phyloP scores from a whole-genome alignment of 2,329 filamentous ascomycete genomes.

The Apiospora hydei region DNA sequence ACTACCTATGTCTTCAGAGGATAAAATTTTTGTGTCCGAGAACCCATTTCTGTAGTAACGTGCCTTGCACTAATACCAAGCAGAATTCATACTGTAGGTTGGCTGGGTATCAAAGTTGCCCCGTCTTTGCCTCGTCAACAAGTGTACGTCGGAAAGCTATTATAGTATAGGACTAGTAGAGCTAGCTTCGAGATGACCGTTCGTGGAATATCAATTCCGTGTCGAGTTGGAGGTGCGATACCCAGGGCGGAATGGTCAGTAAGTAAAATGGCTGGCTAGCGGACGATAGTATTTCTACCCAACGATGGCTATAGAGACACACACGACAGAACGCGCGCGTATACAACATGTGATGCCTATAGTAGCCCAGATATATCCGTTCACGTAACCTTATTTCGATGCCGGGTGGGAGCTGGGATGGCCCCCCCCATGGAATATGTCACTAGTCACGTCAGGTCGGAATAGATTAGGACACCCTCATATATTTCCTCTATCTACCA shows the following conservation, averaged over 20 bases:
- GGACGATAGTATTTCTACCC: too few species aligned
- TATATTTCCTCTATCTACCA: conserved; percentile 11
- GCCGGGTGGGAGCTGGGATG: not conserved
- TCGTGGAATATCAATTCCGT: not conserved
- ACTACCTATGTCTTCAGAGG: not conserved
- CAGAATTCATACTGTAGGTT: not conserved
- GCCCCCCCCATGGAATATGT: not conserved
- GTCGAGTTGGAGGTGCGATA: too few species aligned
- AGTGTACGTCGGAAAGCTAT: too few species aligned
- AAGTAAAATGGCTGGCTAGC: not conserved
- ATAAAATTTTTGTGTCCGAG: not conserved
- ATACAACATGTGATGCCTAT: not conserved
- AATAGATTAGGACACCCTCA: not conserved
- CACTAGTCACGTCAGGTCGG: not conserved
- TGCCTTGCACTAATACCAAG: not conserved
- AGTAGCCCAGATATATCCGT: not conserved
- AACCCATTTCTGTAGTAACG: not conserved
- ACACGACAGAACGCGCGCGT: not conserved
- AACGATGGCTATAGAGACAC: not conserved
- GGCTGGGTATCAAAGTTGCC: not conserved
- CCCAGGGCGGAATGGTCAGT: not conserved
- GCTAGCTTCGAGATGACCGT: not conserved
- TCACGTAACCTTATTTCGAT: not conserved
- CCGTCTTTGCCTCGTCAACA: not conserved
- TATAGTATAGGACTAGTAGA: too few species aligned